These are phyloP conservation scores for Harrya chromipes DNA, from an alignment of 768 basidiomycete genomes.

Conservation along the genomic window DNA sequence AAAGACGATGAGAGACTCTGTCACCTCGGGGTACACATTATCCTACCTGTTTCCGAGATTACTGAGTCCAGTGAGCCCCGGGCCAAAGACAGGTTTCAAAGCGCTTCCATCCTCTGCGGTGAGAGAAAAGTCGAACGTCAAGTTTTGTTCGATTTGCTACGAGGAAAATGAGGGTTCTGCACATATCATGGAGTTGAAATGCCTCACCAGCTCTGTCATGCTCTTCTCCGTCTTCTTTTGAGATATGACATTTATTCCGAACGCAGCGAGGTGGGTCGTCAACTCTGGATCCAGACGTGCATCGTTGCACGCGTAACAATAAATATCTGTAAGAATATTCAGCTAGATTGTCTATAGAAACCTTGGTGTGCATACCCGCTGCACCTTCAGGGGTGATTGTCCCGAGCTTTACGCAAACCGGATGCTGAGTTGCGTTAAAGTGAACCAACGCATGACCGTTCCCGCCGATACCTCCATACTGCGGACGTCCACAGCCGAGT, in stretches of 20 bases:
- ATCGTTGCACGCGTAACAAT: conserved; percentile 92
- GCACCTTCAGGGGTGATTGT: conserved; percentile 95
- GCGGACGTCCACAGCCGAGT: conserved; percentile 85
- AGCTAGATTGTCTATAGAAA: not conserved
- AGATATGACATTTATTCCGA: conserved; percentile 82
- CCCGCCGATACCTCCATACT: conserved; percentile 77
- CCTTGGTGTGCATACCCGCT: conserved; percentile 57
- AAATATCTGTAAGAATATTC: conserved; percentile 57
- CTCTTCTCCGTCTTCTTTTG: conserved; percentile 93
- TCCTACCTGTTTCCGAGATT: conserved; percentile 88
- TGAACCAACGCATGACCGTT: conserved; percentile 90
- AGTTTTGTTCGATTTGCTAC: conserved; percentile 95
- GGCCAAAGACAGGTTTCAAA: conserved; percentile 84
- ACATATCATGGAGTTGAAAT: not conserved
- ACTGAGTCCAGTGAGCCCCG: conserved; percentile 81
- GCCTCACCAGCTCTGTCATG: conserved; percentile 86
- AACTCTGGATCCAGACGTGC: conserved; percentile 75
- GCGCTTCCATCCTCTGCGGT: conserved; percentile 84
- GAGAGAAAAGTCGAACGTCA: conserved; percentile 91
- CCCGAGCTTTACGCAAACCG: conserved; percentile 88
- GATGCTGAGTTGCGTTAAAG: conserved; percentile 67
- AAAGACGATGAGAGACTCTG: not conserved
- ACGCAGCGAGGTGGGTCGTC: conserved; percentile 66
- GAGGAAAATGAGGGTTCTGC: not conserved
- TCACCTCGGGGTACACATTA: not conserved